These are phyloP conservation scores for Rosa persica DNA, from an alignment of 306 rosid genomes.

Conservation along the genomic window DNA sequence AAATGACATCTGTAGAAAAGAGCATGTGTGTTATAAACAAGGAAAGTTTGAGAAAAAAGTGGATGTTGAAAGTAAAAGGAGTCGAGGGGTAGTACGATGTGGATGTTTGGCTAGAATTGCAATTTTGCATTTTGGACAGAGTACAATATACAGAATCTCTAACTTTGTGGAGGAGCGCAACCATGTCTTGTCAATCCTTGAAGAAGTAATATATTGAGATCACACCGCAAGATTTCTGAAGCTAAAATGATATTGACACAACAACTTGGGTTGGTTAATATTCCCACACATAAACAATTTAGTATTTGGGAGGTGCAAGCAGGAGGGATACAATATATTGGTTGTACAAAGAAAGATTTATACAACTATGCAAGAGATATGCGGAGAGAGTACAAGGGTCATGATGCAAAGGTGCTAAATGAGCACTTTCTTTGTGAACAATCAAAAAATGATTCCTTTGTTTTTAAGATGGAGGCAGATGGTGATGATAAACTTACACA, in stretches of 20 bases:
- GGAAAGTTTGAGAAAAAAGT: neutral
- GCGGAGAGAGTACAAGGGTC: neutral
- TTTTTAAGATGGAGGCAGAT: neutral
- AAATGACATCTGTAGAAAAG: neutral
- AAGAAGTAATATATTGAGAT: neutral
- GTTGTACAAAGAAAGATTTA: neutral
- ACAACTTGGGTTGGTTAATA: neutral
- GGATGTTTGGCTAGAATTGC: neutral
- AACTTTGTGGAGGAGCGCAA: neutral
- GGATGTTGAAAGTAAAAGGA: neutral
- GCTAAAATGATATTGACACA: neutral
- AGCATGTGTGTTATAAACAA: neutral
- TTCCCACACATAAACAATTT: neutral
- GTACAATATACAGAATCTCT: neutral
- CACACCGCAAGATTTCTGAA: neutral
- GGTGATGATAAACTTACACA: neutral
- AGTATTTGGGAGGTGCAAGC: neutral
- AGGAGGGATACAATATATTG: neutral
- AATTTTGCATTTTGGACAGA: neutral
- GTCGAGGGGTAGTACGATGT: neutral
- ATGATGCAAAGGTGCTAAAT: neutral
- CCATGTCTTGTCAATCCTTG: neutral
- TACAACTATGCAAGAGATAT: neutral
- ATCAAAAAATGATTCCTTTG: neutral
- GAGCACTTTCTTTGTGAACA: neutral